Evolutionary conservation across 2,329 filamentous ascomycete species (phyloP), one percentile per base, ranked within the genome.

Genomic region (Alternaria triticina): DNA sequence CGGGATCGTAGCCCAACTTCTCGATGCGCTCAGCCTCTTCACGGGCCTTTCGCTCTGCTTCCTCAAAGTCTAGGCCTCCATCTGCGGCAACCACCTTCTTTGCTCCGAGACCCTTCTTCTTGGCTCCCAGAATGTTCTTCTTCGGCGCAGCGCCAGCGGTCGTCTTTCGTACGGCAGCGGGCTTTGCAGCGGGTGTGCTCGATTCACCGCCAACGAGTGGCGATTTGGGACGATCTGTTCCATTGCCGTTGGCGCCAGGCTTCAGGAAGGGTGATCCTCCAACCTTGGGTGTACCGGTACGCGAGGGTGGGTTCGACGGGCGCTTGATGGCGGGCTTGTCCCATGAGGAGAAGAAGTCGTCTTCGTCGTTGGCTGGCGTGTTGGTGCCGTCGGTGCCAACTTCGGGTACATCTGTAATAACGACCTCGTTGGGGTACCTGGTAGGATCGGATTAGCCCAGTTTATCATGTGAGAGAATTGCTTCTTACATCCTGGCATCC

Each of bases 291-390:
- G 96, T 98, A 55, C 89, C 90, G 46, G 93, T 96, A 76, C 96
- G 91, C 40, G 95, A 97, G 46, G 96, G 88, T 15, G 96, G 95
- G 70, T 97, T 97, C 68, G 93, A 97, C 36, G 95, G 95, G 73
- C 94, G 90, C 86, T 98, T 99, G 83, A 99, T 96, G 5, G 94
- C 88, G 22, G 96, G 96, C 84, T 98, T 97, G 77, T 98, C 96
- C 96, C 95, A 99, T 1, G 94, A 97, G 10, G 95, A 97, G 83
- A 99, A 99, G 86, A 99, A 99, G 79, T 98, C 96, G 76, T 97
- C 94, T 20, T 91, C 90, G 70, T 97, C 94, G 70, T 89, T 91
- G 49, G 91, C 87, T n/a, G 94, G 92, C 11, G 93, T 96, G 69
- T 86, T 88, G 40, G 88, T 85, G 69, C 88, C 90, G 64, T 93